Percentiles rank a stretch among this genome's conserved stretches.
Evolutionary conservation across 805 yeast species (phyloP).

Genomic region (Starmerella bombicola): DNA sequence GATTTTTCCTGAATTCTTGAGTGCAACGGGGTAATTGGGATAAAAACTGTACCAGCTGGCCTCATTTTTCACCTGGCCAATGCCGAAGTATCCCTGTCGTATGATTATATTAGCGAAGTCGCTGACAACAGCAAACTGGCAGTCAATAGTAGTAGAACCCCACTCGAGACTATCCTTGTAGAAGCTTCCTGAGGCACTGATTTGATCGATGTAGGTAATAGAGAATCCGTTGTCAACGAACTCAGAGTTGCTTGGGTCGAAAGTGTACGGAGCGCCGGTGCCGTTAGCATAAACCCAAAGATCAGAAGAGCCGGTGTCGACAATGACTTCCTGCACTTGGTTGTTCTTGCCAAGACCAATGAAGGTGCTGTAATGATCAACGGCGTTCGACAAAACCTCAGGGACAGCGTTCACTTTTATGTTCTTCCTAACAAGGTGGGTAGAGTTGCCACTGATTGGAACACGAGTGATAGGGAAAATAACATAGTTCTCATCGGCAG

Average conservation of each 20-base stretch:
- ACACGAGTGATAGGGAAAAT: too few relatives aligned
- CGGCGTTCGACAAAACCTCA: too few relatives aligned
- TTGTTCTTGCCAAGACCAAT: too few relatives aligned
- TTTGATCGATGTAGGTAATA: neutral
- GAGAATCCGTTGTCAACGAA: neutral
- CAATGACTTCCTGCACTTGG: neutral
- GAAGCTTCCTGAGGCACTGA: neutral
- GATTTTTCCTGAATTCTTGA: slow-evolving; percentile 33
- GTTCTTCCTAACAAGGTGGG: too few relatives aligned
- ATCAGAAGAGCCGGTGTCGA: slow-evolving; percentile 1
- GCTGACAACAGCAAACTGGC: neutral
- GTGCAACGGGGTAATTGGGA: slow-evolving; percentile 27
- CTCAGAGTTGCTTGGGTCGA: neutral
- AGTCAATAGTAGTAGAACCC: neutral
- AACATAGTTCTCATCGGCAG: too few relatives aligned
- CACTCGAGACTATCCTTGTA: neutral
- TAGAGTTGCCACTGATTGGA: too few relatives aligned
- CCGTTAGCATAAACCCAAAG: neutral
- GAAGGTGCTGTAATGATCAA: too few relatives aligned
- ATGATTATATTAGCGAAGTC: neutral
- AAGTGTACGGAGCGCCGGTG: neutral
- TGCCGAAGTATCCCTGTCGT: neutral
- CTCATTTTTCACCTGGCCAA: neutral
- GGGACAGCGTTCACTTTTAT: too few relatives aligned
- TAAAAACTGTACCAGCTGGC: slow-evolving; percentile 17